Evolutionary conservation across 148 eudicot genomes (phyloP), one percentile per base, ranked within the genome.

Genomic region (Camellia japonica): DNA sequence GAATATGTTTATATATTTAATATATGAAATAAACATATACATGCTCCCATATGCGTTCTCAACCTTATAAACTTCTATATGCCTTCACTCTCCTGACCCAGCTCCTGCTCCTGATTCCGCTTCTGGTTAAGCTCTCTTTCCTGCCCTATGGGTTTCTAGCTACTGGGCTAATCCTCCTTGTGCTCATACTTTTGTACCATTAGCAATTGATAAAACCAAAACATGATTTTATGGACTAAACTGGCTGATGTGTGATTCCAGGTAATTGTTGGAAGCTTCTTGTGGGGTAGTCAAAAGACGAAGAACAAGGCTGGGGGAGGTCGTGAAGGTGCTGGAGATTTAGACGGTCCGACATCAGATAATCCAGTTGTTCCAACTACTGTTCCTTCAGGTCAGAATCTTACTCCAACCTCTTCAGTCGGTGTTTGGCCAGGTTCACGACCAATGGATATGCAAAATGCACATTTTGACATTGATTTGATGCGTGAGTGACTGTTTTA

Each of bases 191-290:
- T 59, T 55, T 14, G 12, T 38, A 73, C 63, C 63, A 14, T 2
- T 12, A 19, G 49, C 6, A 61, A 59, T 20, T 20, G 64, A 23
- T n/a, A 55, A 63, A 11, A n/a, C 46, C 5, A 38, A 14, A 16
- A 65, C 41, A 19, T 58, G 14, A 49, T 38, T 56, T 7, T 15
- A 3, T 18, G 52, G 67, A 64, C 49, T 76, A 11, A 62, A 63
- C 47, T 42, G n/a, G 9, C 54, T 64, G 47, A 9, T 79, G 7
- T n/a, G 56, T 70, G 59, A 74, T 79, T 82, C 55, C 81, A 93
- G 95, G 91, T 91, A 41, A 71, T 91, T 68, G 87, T 90, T n/a
- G 97, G 91, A 77, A 93, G 91, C 90, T 91, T 93, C 68, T 20
- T 81, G 68, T 87, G 90, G 86, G 88, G 84, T 60, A 73, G 74